These are phyloP conservation scores for Aureobasidium zeae DNA, from an alignment of 2,329 filamentous ascomycete species.

Conservation along the genomic window DNA sequence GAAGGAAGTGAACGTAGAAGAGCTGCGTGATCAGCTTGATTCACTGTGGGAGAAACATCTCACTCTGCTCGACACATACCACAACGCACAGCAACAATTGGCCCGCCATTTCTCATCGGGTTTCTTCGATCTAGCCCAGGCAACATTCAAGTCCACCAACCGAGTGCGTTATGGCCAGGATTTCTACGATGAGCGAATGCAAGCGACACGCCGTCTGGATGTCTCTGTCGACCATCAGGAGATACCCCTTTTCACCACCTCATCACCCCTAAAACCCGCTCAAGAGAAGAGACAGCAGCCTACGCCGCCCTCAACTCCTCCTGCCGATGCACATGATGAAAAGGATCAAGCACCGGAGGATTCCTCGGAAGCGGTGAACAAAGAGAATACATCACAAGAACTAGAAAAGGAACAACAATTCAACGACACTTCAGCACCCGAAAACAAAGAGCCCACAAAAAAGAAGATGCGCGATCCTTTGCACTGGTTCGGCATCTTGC, in stretches of 20 bases:
- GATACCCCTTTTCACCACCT: neutral
- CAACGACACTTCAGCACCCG: neutral
- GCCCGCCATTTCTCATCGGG: slow-evolving; percentile 44
- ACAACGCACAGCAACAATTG: slow-evolving; percentile 47
- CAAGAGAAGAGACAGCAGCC: neutral
- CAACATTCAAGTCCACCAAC: slow-evolving; percentile 61
- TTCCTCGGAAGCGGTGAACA: no score
- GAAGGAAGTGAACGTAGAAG: neutral
- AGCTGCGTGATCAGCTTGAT: slow-evolving; percentile 46
- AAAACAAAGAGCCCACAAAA: neutral
- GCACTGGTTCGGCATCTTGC: slow-evolving; percentile 47
- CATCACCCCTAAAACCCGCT: no score
- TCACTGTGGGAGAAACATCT: slow-evolving; percentile 57
- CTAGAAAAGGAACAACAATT: neutral
- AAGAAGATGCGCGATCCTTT: slow-evolving; percentile 42
- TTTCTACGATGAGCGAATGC: slow-evolving; percentile 66
- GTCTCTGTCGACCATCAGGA: slow-evolving; percentile 31
- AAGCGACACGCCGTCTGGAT: slow-evolving; percentile 41
- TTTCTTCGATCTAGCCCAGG: slow-evolving; percentile 53
- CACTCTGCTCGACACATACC: slow-evolving; percentile 56
- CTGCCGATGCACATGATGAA: slow-evolving; percentile 4
- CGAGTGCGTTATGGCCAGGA: slow-evolving; percentile 58
- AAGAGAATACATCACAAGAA: no score
- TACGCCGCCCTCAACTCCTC: slow-evolving; percentile 10
- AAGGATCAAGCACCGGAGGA: neutral